Conservation (phyloP, 2,329 filamentous ascomycete genomes). For the Celoporthe dispersa region DNA sequence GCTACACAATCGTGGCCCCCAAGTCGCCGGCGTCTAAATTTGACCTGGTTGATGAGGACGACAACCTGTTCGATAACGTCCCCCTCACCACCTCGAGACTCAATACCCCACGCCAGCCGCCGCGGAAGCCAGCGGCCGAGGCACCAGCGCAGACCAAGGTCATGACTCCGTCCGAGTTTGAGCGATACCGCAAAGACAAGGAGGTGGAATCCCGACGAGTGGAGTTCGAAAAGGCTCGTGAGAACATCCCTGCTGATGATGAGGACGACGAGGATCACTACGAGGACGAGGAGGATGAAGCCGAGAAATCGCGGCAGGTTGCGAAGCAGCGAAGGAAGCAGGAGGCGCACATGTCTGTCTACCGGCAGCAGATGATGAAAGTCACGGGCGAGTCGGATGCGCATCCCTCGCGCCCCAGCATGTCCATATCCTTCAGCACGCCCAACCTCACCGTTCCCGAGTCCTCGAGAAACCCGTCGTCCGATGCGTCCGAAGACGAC, state of each 20-base stretch:
- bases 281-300: slow-evolving; percentile 78
- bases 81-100: slow-evolving; percentile 43
- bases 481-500: slow-evolving; percentile 65
- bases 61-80: slow-evolving; percentile 58
- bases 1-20: slow-evolving; percentile 37
- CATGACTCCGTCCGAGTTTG: slow-evolving; percentile 89
- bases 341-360: slow-evolving; percentile 86
- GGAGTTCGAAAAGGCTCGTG: slow-evolving; percentile 50
- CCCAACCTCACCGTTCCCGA: slow-evolving; percentile 43
- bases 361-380: slow-evolving; percentile 96
- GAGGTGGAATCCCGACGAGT: slow-evolving; percentile 50
- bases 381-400: slow-evolving; percentile 75
- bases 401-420: slow-evolving; percentile 51
- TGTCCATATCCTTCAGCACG: slow-evolving; percentile 64
- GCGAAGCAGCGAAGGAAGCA: slow-evolving; percentile 83
- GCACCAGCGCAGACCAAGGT: slow-evolving; percentile 67
- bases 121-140: slow-evolving; percentile 30
- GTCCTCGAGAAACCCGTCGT: slow-evolving; percentile 42
- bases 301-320: slow-evolving; percentile 73
- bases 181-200: slow-evolving; percentile 77
- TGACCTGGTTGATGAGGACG: slow-evolving; percentile 48
- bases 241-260: slow-evolving; percentile 54
- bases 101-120: slow-evolving; percentile 41
- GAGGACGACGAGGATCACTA: slow-evolving; percentile 69
- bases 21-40: slow-evolving; percentile 40